These are phyloP conservation scores for Pseudopyricularia cyperi DNA, from an alignment of 2,329 filamentous ascomycete species.

Conservation along the genomic window DNA sequence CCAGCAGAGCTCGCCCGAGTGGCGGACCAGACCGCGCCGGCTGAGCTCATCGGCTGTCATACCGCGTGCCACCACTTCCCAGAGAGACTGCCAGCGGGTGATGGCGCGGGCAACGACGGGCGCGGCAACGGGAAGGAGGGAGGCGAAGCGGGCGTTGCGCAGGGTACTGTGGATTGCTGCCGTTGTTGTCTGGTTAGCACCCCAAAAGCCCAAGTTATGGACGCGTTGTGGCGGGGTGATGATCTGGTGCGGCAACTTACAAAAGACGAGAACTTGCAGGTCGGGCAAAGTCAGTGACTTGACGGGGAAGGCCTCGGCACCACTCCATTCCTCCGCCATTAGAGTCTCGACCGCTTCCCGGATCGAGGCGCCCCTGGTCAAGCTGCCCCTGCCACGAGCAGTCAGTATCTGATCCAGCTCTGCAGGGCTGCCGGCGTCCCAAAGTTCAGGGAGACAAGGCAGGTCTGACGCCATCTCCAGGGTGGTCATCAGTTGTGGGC, in stretches of 20 bases:
- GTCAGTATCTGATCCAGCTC: constrained; percentile 8
- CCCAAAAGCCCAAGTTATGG: no score
- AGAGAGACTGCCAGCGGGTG: constrained; percentile 1
- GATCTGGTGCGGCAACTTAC: background rate
- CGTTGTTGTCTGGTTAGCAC: background rate
- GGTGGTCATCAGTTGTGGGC: constrained; percentile 9
- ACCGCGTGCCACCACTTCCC: background rate
- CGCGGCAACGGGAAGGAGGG: background rate
- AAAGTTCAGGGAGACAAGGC: constrained; percentile 11
- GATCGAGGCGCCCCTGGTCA: background rate
- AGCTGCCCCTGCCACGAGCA: background rate
- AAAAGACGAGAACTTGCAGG: background rate
- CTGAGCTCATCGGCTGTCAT: constrained; percentile 1
- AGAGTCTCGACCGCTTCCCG: background rate
- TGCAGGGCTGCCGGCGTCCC: constrained; percentile 10
- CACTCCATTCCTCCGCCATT: background rate
- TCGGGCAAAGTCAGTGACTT: background rate
- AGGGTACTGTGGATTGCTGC: constrained; percentile 1
- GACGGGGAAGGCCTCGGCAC: background rate
- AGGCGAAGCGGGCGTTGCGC: constrained; percentile 1
- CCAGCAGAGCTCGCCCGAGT: constrained; percentile 3
- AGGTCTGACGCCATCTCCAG: constrained; percentile 13
- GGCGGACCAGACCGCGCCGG: background rate
- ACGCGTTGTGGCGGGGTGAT: no score
- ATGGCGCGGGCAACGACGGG: constrained; percentile 1